Evolutionary conservation across 169 alveolate species (phyloP), one percentile per base, ranked within the genome.

Genomic region (Eimeria falciformis): DNA sequence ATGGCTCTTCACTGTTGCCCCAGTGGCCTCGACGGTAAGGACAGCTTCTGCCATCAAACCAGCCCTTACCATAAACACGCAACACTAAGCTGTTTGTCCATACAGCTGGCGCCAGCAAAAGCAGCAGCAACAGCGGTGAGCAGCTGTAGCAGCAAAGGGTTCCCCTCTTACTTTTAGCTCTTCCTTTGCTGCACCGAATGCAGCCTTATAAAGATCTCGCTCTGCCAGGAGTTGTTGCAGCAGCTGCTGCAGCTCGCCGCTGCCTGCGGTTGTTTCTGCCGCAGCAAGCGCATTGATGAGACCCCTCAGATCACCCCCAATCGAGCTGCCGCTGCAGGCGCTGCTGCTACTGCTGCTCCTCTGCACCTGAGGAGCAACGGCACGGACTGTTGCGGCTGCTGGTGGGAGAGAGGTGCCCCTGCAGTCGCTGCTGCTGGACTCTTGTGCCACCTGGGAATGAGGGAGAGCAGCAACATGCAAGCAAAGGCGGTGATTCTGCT

Each of bases 171-270:
- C 92, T 50, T 87, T 77, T 17, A 87, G 87, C 29, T 87, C 92
- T 23, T 87, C 92, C 7, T 87, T 69, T 2, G 92, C 92, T 55
- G 92, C 92, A 7, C 92, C 92, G 53, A 87, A 87, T 4, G 92
- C 92, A 7, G 92, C 92, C 43, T 71, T 87, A 78, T 87, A 87
- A 62, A 87, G 43, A 17, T 87, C 92, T 27, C 92, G 82, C 50
- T 87, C 92, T 3, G 92, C 92, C 45, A 50, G 40, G 77, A 87
- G 78, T 55, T 69, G 82, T 40, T 85, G 81, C 83, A 85, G 84
- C 71, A 27, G 81, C 75, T 85, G 92, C 89, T 29, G 89, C 55
- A 53, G 47, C 21, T 55, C 89, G 2, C 89, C 89, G 77, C 77
- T 55, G 71, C 75, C 89, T 29, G 89, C 71, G 9, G 89, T 65